Evolutionary conservation across 805 yeast species (phyloP).

Genomic region (Candida vaughaniae): DNA sequence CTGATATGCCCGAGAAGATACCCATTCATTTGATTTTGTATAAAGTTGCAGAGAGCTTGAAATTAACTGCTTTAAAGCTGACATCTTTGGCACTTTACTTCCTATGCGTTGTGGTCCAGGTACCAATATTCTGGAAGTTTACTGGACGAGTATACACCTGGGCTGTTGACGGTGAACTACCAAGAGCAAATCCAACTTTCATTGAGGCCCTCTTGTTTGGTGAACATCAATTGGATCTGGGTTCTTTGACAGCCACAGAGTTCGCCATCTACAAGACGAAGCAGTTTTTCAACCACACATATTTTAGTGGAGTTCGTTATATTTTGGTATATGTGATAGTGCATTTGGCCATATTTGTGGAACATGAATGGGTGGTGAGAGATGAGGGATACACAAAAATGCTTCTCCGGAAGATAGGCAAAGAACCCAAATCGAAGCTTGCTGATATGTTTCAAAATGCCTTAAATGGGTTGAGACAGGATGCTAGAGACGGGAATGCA

Average conservation of each 20-base stretch:
- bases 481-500: conserved; percentile 18
- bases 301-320: conserved; percentile 37
- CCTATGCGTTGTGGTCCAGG: conserved; percentile 46
- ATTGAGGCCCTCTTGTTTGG: conserved; percentile 41
- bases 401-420: conserved; percentile 59
- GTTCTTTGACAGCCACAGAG: conserved; percentile 10
- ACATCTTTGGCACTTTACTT: conserved; percentile 33
- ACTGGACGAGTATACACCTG: conserved; percentile 54
- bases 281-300: conserved; percentile 30
- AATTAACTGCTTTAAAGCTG: conserved; percentile 15
- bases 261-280: conserved; percentile 18
- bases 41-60: conserved; percentile 28
- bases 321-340: conserved; percentile 40
- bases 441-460: conserved; percentile 36
- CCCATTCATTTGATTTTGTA: conserved; percentile 52
- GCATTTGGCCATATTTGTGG: conserved; percentile 50
- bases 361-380: conserved; percentile 68
- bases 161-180: conserved; percentile 53
- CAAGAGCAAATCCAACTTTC: conserved; percentile 28
- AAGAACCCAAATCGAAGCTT: conserved; percentile 44
- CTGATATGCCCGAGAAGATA: conserved; percentile 60
- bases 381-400: conserved; percentile 68
- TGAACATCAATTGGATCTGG: conserved; percentile 16
- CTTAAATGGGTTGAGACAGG: conserved; percentile 23
- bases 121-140: conserved; percentile 60